phyloP scores from a whole-genome alignment of 2,329 filamentous ascomycete genomes.

The Fusarium coffeatum region DNA sequence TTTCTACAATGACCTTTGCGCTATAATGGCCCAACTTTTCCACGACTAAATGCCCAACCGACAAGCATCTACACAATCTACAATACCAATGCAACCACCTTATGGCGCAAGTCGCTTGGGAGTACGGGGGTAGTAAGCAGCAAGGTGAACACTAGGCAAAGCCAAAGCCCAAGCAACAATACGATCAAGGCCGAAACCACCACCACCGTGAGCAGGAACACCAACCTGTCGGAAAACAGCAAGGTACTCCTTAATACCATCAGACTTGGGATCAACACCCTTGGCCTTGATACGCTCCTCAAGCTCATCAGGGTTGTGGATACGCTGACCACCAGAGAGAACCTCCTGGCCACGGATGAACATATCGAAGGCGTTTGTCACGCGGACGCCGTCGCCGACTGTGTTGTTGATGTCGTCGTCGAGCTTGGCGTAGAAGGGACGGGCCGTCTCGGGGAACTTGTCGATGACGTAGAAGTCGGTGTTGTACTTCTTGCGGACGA shows the following conservation, averaged over 20 bases:
- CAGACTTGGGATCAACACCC: slow-evolving; percentile 80
- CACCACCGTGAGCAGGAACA: slow-evolving; percentile 88
- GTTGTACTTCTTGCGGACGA: slow-evolving; percentile 88
- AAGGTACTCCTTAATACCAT: slow-evolving; percentile 89
- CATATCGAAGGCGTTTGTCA: slow-evolving; percentile 81
- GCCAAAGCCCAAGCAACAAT: slow-evolving; percentile 76
- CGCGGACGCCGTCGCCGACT: slow-evolving; percentile 49
- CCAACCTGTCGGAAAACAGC: slow-evolving; percentile 83
- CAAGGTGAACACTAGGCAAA: slow-evolving; percentile 69
- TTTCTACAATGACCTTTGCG: slow-evolving; percentile 1
- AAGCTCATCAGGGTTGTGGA: slow-evolving; percentile 81
- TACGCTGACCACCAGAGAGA: slow-evolving; percentile 90
- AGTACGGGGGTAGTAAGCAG: slow-evolving; percentile 69
- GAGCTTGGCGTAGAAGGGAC: slow-evolving; percentile 89
- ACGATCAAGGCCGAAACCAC: slow-evolving; percentile 89
- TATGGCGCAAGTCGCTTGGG: slow-evolving; percentile 69
- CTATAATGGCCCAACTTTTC: slow-evolving; percentile 2
- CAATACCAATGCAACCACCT: neutral
- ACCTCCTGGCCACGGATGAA: slow-evolving; percentile 96
- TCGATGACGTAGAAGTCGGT: slow-evolving; percentile 98
- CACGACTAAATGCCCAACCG: neutral
- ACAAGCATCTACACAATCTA: neutral
- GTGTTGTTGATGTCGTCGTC: slow-evolving; percentile 72
- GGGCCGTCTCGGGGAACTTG: slow-evolving; percentile 90
- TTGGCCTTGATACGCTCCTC: slow-evolving; percentile 81